Base-by-base conservation (phyloP, 768 basidiomycete species). In the Macrolepiota albuminosa region DNA sequence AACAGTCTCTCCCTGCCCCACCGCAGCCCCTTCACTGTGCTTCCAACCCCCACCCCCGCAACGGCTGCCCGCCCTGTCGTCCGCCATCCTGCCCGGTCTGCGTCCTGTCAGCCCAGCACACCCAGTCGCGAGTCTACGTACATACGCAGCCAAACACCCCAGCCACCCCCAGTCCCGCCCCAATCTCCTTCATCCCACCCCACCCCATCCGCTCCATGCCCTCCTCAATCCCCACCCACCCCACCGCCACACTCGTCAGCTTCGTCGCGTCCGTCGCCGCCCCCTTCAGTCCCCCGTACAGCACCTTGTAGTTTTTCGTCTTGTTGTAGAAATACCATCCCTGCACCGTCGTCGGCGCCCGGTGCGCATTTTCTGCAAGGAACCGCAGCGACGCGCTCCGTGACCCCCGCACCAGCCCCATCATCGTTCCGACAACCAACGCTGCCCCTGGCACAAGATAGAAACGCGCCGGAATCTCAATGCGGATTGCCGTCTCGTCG, bases 291-390 rank as follows among this genome's bases (percentile, higher is more conserved):
- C 82, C 93, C 0, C 82, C 88, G 62, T 86, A 79, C 68, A 93
- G 81, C 65, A 94, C 84, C 65, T 84, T 79, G 78, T 95, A 95
- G 77, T 95, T 95, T 73, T 95, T 96, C 33, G 92, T 94, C 78
- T 95, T 95, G 71, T 93, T 90, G 84, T 96, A 95, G 67, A 93
- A 89, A 72, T 95, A 96, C 93, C 94, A 95, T 60, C 94, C 94
- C 65, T 88, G 84, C 59, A 93, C 81, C 34, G 94, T 96, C 65
- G 75, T 87, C 24, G 93, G 93, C 51, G 89, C 81, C 57, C 91
- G 81, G 73, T 96, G 94, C 47, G 87, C 93, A 71, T 96, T 95
- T 72, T 96, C 93, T n/a, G 93, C 93, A 53, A 95, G 80, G 72
- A 90, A 95, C 54, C 85, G 87, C 70, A 94, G 75, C 13, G 84